These are phyloP conservation scores for Tolypocladium capitatum DNA, from an alignment of 2,329 filamentous ascomycete species.

Conservation along the genomic window DNA sequence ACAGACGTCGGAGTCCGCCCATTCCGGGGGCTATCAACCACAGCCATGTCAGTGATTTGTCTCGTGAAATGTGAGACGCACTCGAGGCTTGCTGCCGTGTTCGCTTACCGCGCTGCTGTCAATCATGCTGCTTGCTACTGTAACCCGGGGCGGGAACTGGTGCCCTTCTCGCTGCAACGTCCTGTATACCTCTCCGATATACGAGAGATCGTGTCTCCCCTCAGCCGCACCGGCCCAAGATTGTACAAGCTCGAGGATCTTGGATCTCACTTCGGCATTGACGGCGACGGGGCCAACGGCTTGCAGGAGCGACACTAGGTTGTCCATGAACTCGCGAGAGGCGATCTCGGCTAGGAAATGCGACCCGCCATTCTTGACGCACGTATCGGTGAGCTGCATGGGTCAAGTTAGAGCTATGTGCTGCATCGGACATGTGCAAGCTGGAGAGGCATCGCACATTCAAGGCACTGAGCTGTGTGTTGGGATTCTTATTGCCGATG, in stretches of 20 bases:
- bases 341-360: slow-evolving; percentile 95
- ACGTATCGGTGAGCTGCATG: slow-evolving; percentile 81
- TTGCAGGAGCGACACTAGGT: slow-evolving; percentile 78
- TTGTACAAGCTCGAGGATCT: slow-evolving; percentile 89
- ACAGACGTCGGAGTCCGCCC: slow-evolving; percentile 95
- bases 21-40: slow-evolving; percentile 66
- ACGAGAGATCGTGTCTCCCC: slow-evolving; percentile 66
- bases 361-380: slow-evolving; percentile 92
- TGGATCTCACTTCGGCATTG: slow-evolving; percentile 74
- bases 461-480: slow-evolving; percentile 87
- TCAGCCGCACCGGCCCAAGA: slow-evolving; percentile 86
- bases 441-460: slow-evolving; percentile 43
- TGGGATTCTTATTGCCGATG: slow-evolving; percentile 95
- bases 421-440: too few relatives aligned
- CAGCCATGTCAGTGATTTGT: background rate
- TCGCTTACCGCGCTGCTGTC: slow-evolving; percentile 78
- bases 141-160: slow-evolving; percentile 73
- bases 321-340: slow-evolving; percentile 97
- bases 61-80: too few relatives aligned
- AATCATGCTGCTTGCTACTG: slow-evolving; percentile 92
- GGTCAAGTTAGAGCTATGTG: background rate
- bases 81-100: slow-evolving; percentile 8
- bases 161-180: slow-evolving; percentile 74
- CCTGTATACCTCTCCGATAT: slow-evolving; percentile 80
- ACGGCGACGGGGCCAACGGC: slow-evolving; percentile 60